Evolutionary conservation across 2,329 filamentous ascomycete genomes (phyloP).

Genomic region (Cercospora beticola): DNA sequence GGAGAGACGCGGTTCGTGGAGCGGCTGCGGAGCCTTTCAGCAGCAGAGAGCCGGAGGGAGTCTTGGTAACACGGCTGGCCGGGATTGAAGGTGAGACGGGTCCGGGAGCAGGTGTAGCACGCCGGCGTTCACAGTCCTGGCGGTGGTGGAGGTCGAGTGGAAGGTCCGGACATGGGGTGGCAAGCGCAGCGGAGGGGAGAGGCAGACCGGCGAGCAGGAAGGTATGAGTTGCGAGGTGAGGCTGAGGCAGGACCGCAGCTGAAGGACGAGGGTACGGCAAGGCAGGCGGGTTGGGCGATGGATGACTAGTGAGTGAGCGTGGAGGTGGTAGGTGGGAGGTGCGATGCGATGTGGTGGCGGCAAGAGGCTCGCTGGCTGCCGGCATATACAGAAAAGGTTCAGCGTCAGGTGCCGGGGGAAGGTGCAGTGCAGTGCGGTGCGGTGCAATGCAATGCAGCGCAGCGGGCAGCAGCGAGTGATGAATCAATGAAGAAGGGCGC

Average conservation of each 20-base stretch:
- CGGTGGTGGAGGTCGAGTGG: background rate
- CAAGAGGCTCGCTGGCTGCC: constrained; percentile 15
- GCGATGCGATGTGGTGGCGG: background rate
- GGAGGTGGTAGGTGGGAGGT: background rate
- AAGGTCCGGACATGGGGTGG: background rate
- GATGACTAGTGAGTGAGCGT: constrained; percentile 3
- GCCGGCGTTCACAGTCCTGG: background rate
- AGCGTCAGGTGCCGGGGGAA: constrained; percentile 16
- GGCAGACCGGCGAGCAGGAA: background rate
- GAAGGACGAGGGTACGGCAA: background rate
- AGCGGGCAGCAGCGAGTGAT: background rate
- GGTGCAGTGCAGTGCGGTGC: background rate
- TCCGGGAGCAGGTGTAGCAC: constrained; percentile 3
- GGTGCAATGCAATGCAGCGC: background rate
- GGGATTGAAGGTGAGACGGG: background rate
- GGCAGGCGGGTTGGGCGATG: background rate
- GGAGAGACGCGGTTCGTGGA: constrained; percentile 11
- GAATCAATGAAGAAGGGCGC: background rate
- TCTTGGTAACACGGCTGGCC: constrained; percentile 8
- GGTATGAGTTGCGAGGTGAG: background rate
- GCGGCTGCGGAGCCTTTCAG: constrained; percentile 8
- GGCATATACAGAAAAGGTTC: constrained; percentile 17
- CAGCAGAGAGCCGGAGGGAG: background rate
- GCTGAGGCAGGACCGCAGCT: background rate
- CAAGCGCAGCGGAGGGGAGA: background rate